These are phyloP conservation scores for Forsythia viridissima DNA, from an alignment of 257 asterid genomes.

Conservation along the genomic window DNA sequence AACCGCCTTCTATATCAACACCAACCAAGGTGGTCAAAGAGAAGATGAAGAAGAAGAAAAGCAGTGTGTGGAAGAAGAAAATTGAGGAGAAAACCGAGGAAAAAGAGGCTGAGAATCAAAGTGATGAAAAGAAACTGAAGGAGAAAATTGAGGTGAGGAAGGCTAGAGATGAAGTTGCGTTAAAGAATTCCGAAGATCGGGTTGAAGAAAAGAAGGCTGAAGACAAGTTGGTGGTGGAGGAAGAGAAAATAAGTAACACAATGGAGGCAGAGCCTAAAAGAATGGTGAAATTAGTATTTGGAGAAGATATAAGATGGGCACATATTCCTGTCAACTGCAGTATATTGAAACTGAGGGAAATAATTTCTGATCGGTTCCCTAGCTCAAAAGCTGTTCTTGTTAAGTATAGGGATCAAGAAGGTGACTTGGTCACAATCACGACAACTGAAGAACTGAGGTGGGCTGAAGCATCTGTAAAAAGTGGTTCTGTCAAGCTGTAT, in stretches of 20 bases:
- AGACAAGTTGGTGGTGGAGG: conserved; percentile 65
- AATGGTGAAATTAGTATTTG: conserved; percentile 66
- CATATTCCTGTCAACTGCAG: conserved; percentile 64
- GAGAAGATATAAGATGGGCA: conserved; percentile 91
- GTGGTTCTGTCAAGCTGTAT: conserved; percentile 63
- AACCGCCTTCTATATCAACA: conserved; percentile 39
- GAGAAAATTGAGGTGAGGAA: conserved; percentile 22
- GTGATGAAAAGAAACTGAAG: conserved; percentile 19
- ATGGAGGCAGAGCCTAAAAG: conserved; percentile 46
- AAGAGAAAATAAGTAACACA: conserved; percentile 43
- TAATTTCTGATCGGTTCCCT: conserved; percentile 60
- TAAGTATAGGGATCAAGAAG: conserved; percentile 85
- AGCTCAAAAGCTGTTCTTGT: conserved; percentile 53
- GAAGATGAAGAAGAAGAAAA: conserved; percentile 51
- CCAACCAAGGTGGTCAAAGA: conserved; percentile 36
- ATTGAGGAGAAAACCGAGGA: conserved; percentile 23
- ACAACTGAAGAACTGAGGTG: conserved; percentile 73
- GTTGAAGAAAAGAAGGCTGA: conserved; percentile 33
- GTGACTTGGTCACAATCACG: conserved; percentile 85
- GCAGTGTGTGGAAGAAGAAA: conserved; percentile 34
- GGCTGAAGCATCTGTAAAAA: conserved; percentile 73
- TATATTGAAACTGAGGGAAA: conserved; percentile 57
- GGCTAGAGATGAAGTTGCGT: conserved; percentile 8
- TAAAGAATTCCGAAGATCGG: conserved; percentile 24
- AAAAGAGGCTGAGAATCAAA: conserved; percentile 19